Conservation (phyloP, 2,329 filamentous ascomycete genomes). For the Aureobasidium sp. region DNA sequence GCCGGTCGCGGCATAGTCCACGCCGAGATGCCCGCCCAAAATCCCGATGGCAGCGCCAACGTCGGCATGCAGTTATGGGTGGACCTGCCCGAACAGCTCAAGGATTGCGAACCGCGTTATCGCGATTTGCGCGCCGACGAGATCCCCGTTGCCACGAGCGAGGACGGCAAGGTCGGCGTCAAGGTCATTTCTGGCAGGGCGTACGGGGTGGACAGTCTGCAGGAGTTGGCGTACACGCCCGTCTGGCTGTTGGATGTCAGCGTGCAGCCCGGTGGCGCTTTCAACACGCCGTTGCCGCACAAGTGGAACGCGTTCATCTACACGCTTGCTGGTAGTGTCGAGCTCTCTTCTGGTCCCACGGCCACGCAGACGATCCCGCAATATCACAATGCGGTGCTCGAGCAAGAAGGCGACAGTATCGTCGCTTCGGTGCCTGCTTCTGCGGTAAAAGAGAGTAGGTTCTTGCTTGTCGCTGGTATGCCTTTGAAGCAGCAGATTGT, state of each 20-base stretch:
- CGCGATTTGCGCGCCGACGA: constrained; percentile 73
- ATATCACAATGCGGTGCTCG: constrained; percentile 87
- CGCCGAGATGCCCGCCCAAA: constrained; percentile 85
- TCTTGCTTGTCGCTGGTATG: constrained; percentile 70
- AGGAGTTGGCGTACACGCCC: constrained; percentile 90
- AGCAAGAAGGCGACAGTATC: constrained; percentile 68
- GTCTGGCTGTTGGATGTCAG: constrained; percentile 91
- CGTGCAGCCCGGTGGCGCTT: constrained; percentile 68
- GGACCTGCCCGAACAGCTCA: constrained; percentile 73
- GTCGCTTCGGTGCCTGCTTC: constrained; percentile 61
- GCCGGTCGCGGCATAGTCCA: constrained; percentile 88
- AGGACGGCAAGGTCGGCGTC: constrained; percentile 66
- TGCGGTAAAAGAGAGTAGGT: constrained; percentile 52
- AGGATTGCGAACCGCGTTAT: constrained; percentile 86
- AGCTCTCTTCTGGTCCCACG: constrained; percentile 51
- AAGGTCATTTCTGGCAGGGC: constrained; percentile 87
- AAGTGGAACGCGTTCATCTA: constrained; percentile 92
- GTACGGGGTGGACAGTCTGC: constrained; percentile 76
- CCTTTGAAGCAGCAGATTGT: constrained; percentile 74
- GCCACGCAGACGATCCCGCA: constrained; percentile 51
- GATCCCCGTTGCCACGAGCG: constrained; percentile 66
- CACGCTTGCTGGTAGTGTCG: constrained; percentile 65
- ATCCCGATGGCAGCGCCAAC: constrained; percentile 67
- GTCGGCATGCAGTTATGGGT: constrained; percentile 94
- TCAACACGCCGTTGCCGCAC: constrained; percentile 67